These are phyloP conservation scores for Moesziomyces aphidis DNA, from an alignment of 1,284 basidiomycete species.

Conservation along the genomic window DNA sequence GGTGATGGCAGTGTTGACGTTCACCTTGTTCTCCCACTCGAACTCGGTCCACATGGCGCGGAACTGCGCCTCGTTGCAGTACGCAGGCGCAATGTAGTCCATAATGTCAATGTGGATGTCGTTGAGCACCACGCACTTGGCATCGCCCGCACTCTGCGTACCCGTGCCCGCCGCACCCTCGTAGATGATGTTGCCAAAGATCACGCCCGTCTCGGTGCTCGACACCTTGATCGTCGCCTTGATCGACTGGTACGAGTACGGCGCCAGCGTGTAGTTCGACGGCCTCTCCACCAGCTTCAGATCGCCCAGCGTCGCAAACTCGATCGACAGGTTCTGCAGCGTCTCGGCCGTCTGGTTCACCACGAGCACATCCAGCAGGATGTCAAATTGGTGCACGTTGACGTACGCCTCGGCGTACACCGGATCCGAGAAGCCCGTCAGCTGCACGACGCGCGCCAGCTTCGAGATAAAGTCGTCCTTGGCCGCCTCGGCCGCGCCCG, in stretches of 20 bases:
- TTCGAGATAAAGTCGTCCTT: constrained; percentile 97
- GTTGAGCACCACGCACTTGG: constrained; percentile 87
- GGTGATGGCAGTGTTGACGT: constrained; percentile 85
- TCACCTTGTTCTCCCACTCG: constrained; percentile 98
- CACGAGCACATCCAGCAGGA: constrained; percentile 89
- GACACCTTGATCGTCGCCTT: constrained; percentile 96
- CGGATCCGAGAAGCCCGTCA: constrained; percentile 98
- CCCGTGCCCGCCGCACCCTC: constrained; percentile 70
- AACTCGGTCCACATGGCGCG: constrained; percentile 93
- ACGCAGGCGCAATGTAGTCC: constrained; percentile 98
- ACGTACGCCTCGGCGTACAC: constrained; percentile 99
- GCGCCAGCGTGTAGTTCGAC: constrained; percentile 89
- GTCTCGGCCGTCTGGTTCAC: constrained; percentile 97
- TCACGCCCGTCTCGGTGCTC: constrained; percentile 92
- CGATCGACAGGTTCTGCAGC: constrained; percentile 94
- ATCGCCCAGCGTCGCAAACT: constrained; percentile 97
- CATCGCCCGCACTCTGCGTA: constrained; percentile 65
- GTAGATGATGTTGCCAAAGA: constrained; percentile 98
- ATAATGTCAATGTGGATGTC: constrained; percentile 99
- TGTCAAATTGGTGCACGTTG: constrained; percentile 98
- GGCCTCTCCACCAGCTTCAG: constrained; percentile 97
- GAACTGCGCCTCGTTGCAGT: constrained; percentile 94
- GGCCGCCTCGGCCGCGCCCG: constrained; percentile 79
- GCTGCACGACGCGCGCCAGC: constrained; percentile 91
- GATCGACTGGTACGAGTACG: constrained; percentile 97